phyloP scores from a whole-genome alignment of 2,329 filamentous ascomycete species.

The Sphaceloma murrayae region DNA sequence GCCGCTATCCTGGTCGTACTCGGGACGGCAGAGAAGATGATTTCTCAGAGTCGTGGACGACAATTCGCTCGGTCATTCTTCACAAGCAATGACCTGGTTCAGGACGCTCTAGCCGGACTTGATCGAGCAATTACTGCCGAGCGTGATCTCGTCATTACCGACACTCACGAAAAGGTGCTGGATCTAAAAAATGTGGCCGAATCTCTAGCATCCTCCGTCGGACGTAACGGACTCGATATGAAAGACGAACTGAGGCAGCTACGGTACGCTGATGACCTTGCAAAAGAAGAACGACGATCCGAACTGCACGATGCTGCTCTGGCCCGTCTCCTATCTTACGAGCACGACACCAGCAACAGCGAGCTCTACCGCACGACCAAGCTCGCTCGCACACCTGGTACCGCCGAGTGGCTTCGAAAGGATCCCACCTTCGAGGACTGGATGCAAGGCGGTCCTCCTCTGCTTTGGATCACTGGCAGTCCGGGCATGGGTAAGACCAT shows the following conservation, averaged over 20 bases:
- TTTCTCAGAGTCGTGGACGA: neutral
- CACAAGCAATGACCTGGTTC: neutral
- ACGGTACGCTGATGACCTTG: no score
- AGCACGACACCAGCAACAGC: neutral
- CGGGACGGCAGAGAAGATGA: slow-evolving; percentile 4
- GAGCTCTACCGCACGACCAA: neutral
- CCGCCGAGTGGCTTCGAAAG: neutral
- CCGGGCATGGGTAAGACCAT: slow-evolving; percentile 6
- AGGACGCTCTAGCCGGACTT: neutral
- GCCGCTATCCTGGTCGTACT: slow-evolving; percentile 2
- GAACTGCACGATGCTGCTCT: neutral
- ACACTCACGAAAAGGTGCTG: neutral
- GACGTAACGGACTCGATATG: no score
- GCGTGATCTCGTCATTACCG: neutral
- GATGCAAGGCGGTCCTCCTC: neutral
- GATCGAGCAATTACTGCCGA: neutral
- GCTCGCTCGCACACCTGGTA: neutral
- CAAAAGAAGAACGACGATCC: neutral
- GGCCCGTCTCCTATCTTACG: neutral
- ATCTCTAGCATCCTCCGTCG: neutral
- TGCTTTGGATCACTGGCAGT: neutral
- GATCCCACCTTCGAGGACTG: neutral
- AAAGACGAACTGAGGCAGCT: no score
- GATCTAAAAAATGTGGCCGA: neutral
- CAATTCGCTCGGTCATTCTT: neutral